phyloP scores from a whole-genome alignment of 495 filamentous ascomycete species.

The Aspergillus sparsus region DNA sequence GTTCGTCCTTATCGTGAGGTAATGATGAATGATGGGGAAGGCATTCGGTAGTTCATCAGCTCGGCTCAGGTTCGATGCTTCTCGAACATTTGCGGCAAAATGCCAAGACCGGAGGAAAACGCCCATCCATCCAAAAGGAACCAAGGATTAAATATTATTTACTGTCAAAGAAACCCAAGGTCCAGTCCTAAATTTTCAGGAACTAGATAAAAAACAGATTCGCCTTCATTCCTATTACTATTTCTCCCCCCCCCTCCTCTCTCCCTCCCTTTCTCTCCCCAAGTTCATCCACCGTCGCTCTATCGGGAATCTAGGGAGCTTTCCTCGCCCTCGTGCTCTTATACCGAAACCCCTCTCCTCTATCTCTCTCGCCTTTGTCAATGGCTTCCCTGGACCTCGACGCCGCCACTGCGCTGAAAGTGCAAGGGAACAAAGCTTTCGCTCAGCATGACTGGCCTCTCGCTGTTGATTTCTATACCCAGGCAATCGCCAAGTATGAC shows the following conservation, averaged over 20 bases:
- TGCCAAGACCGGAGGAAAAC: conserved; percentile 28
- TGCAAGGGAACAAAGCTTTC: conserved; percentile 93
- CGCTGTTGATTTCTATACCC: conserved; percentile 82
- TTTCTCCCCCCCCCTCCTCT: conserved; percentile 4
- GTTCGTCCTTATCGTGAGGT: conserved; percentile 1
- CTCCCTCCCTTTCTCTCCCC: neutral
- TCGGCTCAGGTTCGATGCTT: conserved; percentile 17
- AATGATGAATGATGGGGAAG: neutral
- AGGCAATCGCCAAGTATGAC: conserved; percentile 85
- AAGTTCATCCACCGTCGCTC: neutral
- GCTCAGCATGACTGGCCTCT: conserved; percentile 81
- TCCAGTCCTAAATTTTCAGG: neutral
- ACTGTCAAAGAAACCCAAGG: neutral
- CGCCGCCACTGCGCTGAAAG: conserved; percentile 79
- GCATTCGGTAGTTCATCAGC: neutral
- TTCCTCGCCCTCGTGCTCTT: conserved; percentile 41
- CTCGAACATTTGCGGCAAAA: conserved; percentile 26
- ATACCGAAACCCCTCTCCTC: conserved; percentile 24
- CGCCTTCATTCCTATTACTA: neutral
- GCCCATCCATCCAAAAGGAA: conserved; percentile 11
- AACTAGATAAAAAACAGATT: neutral
- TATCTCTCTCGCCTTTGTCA: conserved; percentile 19
- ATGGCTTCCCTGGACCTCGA: conserved; percentile 58
- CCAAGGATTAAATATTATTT: neutral
- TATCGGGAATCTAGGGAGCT: conserved; percentile 14